Base-by-base conservation (phyloP, 208 protist genomes). In the Crithidia sp. region DNA sequence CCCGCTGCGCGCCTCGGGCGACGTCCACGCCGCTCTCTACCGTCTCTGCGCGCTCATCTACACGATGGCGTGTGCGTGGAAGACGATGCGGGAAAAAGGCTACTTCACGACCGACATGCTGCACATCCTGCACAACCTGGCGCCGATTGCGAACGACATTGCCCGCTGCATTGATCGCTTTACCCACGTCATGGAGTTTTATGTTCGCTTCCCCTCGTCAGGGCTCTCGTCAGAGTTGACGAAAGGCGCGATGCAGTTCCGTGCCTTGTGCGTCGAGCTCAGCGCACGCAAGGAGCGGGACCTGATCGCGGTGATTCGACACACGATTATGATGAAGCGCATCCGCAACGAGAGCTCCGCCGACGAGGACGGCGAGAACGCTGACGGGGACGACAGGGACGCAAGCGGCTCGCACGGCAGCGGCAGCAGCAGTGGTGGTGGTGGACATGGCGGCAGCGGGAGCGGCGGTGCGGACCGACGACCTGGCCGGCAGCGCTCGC, bases 21-120 rank as follows among this genome's bases (percentile, higher is more conserved):
- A 88, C 52, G 63, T 95, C 3, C 82, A 92, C 72, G 79, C 84
- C 36, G 83, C 89, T 0, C 82, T 95, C 54, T 89, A 89, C 66
- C 89, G 84, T 19, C 76, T 88, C 47, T 91, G 85, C 64, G 76
- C 79, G 17, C 76, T 94, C 36, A 69, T 94, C 45, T 91, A 91
- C 68, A 88, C 77, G 0, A 94, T 94, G 86, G 66, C 85, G 17
- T 91, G 89, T 56, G 76, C 84, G 44, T 94, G 89, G 86, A 89
- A 91, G 79, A 72, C 83, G 43, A 91, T 94, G 89, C 79, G 86
- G 2, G 89, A 90, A 39, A 91, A 91, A 61, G 84, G 81, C 19
- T 94, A 94, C 70, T 94, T 94, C 52, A 91, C 89, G 19, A 43
- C 53, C 5, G 86, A 89, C 55, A 79, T 91, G 74, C 56, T 84